Percentiles rank a stretch among this genome's conserved stretches.
These are phyloP conservation scores for Mortierella hygrophila DNA, from an alignment of 192 early-diverging fungal genomes.

Conservation along the genomic window DNA sequence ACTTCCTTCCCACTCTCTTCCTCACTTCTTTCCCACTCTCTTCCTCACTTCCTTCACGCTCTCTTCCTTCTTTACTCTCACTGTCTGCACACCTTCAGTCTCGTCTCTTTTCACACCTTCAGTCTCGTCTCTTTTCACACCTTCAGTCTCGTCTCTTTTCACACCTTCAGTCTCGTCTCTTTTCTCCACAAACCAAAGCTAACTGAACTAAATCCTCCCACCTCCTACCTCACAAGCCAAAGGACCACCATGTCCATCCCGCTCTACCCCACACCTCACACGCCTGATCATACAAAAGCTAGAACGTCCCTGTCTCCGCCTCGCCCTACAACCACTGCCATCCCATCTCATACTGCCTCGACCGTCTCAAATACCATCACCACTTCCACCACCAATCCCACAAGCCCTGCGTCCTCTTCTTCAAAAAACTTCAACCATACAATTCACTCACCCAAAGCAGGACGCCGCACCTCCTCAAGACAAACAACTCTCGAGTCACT, in stretches of 20 bases:
- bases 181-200: not conserved
- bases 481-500: conserved; percentile 10
- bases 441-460: not conserved
- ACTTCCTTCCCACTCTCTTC: not conserved
- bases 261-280: not conserved
- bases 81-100: not conserved
- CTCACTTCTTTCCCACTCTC: not conserved
- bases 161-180: too few relatives aligned
- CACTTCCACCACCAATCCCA: not conserved
- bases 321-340: not conserved
- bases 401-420: not conserved
- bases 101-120: not conserved
- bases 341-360: not conserved
- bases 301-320: not conserved
- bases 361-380: not conserved
- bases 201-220: not conserved
- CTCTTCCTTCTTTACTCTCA: not conserved
- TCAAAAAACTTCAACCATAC: not conserved
- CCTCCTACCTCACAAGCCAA: not conserved
- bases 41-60: not conserved
- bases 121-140: not conserved
- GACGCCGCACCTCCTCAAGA: not conserved
- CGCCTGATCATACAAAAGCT: not conserved
- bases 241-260: not conserved
- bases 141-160: not conserved